Evolutionary conservation across 2,329 filamentous ascomycete genomes (phyloP).

Genomic region (Sporothrix variecibatus): DNA sequence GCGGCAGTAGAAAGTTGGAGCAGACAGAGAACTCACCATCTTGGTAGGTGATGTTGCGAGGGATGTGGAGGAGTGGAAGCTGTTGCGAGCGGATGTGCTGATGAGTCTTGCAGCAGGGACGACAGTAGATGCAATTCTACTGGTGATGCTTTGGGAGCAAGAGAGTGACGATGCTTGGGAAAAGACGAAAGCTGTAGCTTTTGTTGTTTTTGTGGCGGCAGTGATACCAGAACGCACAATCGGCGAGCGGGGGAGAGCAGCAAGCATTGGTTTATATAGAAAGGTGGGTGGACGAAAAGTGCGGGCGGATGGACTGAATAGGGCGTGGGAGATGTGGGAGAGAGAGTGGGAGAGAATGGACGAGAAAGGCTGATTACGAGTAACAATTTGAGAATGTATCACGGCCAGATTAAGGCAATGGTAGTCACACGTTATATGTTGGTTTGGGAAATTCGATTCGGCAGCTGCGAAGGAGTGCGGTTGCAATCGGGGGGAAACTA

Average conservation of each 20-base stretch:
- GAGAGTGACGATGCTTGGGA: not conserved
- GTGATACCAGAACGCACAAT: conserved; percentile 21
- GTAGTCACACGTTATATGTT: conserved; percentile 1
- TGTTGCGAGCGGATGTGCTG: not conserved
- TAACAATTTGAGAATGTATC: not conserved
- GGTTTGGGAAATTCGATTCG: not conserved
- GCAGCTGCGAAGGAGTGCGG: not conserved
- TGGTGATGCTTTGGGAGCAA: not conserved
- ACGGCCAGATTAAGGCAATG: not conserved
- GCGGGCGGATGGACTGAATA: not conserved
- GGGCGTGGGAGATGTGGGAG: not conserved
- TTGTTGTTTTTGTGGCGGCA: not conserved
- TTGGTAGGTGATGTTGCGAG: not conserved
- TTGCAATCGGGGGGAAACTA: not conserved
- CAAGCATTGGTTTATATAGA: conserved; percentile 25
- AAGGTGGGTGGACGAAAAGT: not conserved
- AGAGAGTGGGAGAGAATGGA: not conserved
- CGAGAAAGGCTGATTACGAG: not conserved
- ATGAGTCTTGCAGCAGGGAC: not conserved
- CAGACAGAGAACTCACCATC: conserved; percentile 20
- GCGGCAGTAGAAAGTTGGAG: not conserved
- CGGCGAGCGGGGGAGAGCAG: conserved; percentile 24
- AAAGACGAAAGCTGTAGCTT: not conserved
- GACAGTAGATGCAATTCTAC: not conserved
- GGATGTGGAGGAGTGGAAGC: not conserved